These are phyloP conservation scores for Apiotrichum montevideense DNA, from an alignment of 1,284 basidiomycete species.

Conservation along the genomic window DNA sequence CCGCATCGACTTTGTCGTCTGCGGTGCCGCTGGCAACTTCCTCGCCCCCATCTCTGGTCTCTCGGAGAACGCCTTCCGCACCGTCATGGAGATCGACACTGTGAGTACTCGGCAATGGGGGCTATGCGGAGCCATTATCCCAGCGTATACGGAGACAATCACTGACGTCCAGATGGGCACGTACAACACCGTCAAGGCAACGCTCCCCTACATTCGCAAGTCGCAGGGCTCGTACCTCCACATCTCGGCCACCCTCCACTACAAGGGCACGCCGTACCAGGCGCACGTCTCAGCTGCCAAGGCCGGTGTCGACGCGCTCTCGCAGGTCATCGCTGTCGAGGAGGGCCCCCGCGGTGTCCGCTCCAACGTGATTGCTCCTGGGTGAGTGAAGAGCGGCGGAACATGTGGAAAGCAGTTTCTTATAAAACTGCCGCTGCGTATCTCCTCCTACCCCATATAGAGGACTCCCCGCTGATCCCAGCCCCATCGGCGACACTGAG, in stretches of 20 bases:
- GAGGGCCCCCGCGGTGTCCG: slow-evolving; percentile 92
- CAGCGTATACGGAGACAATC: background rate
- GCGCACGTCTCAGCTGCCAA: slow-evolving; percentile 92
- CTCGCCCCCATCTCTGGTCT: slow-evolving; percentile 72
- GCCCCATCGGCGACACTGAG: slow-evolving; percentile 75
- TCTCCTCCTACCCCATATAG: background rate
- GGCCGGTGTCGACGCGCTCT: slow-evolving; percentile 85
- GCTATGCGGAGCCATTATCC: background rate
- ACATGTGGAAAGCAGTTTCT: no score
- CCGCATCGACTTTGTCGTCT: slow-evolving; percentile 89
- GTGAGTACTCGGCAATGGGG: slow-evolving; percentile 48
- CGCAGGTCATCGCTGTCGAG: slow-evolving; percentile 78
- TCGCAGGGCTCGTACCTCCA: slow-evolving; percentile 80
- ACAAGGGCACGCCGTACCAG: slow-evolving; percentile 84
- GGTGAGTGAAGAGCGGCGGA: slow-evolving; percentile 26
- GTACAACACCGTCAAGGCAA: slow-evolving; percentile 91
- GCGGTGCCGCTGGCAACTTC: slow-evolving; percentile 90
- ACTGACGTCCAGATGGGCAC: slow-evolving; percentile 63
- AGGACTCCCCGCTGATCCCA: slow-evolving; percentile 7
- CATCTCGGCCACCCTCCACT: slow-evolving; percentile 86
- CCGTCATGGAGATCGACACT: slow-evolving; percentile 90
- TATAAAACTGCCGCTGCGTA: no score
- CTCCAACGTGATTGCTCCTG: slow-evolving; percentile 86
- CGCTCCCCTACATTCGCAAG: slow-evolving; percentile 63
- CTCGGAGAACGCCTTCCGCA: slow-evolving; percentile 82